phyloP scores from a whole-genome alignment of 352 stramenopile species.

The Aphanomyces astaci region DNA sequence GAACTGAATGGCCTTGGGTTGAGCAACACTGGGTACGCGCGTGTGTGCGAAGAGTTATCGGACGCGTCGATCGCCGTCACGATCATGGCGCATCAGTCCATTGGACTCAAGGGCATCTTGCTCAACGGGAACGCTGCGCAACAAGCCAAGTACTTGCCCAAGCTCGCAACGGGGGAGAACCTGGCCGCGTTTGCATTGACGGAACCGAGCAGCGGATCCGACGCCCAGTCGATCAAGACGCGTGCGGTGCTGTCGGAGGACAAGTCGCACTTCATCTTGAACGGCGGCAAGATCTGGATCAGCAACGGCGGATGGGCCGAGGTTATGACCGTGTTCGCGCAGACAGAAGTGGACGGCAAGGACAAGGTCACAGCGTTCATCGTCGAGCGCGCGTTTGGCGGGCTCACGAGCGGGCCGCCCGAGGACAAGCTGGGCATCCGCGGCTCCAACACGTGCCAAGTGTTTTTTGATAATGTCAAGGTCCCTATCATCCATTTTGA shows the following conservation, averaged over 20 bases:
- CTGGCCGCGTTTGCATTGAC: constrained; percentile 84
- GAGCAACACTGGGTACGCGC: constrained; percentile 79
- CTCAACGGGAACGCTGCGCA: constrained; percentile 75
- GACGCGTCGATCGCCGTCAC: constrained; percentile 71
- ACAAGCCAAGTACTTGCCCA: constrained; percentile 85
- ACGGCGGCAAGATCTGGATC: constrained; percentile 97
- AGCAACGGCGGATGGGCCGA: constrained; percentile 94
- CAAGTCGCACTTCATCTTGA: constrained; percentile 86
- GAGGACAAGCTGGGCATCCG: constrained; percentile 97
- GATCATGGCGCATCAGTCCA: constrained; percentile 84
- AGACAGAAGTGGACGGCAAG: constrained; percentile 91
- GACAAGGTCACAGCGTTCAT: constrained; percentile 95
- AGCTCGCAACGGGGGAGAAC: constrained; percentile 82
- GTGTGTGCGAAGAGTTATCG: constrained; percentile 78
- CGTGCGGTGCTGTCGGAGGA: constrained; percentile 85
- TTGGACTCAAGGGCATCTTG: constrained; percentile 81
- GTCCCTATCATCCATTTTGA: constrained; percentile 32
- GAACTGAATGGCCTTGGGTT: constrained; percentile 66
- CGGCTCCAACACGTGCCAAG: constrained; percentile 94
- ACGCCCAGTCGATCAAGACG: constrained; percentile 87
- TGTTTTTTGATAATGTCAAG: constrained; percentile 94
- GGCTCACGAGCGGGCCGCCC: constrained; percentile 85
- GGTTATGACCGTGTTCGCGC: constrained; percentile 96
- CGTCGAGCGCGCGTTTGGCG: constrained; percentile 89
- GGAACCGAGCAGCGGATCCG: constrained; percentile 85